Conservation (phyloP, 495 filamentous ascomycete genomes). For the Pyrenula aspistea region DNA sequence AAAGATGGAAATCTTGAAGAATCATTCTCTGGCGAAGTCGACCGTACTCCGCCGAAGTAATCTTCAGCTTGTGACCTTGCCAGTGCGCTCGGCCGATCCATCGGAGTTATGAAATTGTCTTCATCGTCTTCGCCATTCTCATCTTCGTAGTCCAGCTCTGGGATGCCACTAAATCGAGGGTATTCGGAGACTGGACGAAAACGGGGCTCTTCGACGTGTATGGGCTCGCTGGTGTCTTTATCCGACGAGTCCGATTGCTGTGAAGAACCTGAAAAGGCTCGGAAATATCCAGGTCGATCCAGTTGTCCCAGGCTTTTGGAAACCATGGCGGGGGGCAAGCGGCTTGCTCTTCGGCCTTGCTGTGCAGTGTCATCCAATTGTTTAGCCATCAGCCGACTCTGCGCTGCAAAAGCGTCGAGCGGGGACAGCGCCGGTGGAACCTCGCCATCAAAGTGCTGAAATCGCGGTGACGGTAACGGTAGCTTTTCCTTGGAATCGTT, state of each 20-base stretch:
- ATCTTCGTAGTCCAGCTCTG: slow-evolving; percentile 36
- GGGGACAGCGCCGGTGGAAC: slow-evolving; percentile 86
- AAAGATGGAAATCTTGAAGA: slow-evolving; percentile 6
- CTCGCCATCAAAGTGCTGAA: slow-evolving; percentile 70
- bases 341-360: slow-evolving; percentile 64
- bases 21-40: slow-evolving; percentile 37
- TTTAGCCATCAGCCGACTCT: slow-evolving; percentile 75
- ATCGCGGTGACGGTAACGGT: slow-evolving; percentile 52
- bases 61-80: slow-evolving; percentile 10
- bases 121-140: slow-evolving; percentile 16
- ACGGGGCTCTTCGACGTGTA: slow-evolving; percentile 46
- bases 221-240: slow-evolving; percentile 23
- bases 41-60: slow-evolving; percentile 30
- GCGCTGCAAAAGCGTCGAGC: slow-evolving; percentile 84
- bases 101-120: slow-evolving; percentile 6
- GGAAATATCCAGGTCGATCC: slow-evolving; percentile 58
- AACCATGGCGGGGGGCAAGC: slow-evolving; percentile 71
- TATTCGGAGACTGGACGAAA: slow-evolving; percentile 62
- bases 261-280: slow-evolving; percentile 5
- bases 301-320: slow-evolving; percentile 55
- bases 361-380: slow-evolving; percentile 65
- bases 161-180: slow-evolving; percentile 56
- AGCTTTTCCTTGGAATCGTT: slow-evolving; percentile 30
- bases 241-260: slow-evolving; percentile 18
- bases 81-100: slow-evolving; percentile 3